Evolutionary conservation across 129 eudicot species (phyloP), one percentile per base, ranked within the genome.

Genomic region (Artemisia tridentata): DNA sequence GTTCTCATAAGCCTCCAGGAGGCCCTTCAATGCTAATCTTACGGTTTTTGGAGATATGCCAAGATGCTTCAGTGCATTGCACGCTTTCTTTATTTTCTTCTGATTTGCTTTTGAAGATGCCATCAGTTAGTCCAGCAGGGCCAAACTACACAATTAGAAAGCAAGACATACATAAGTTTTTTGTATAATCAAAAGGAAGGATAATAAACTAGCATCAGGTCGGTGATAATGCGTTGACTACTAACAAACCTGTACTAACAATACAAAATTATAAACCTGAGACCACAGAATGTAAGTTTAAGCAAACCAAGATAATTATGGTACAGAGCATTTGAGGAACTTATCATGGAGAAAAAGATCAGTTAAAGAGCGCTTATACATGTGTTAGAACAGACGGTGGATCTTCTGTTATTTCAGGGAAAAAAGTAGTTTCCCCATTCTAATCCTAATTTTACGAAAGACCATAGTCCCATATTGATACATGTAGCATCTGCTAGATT

Each of bases 11-110:
- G 72, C 55, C 55, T 66, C 29, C 58, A 87, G 60, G 4, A 87
- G 83, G 27, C 43, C 46, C 31, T 79, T 84, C 73, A 84, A 68
- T n/a, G 84, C 60, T 11, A 85, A 80, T 49, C 69, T 71, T 52
- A 84, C 89, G 3, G 59, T 58, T 71, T 34, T 54, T 67, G 27
- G 67, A 20, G 80, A 27, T 74, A 79, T 67, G 65, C 84, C 89
- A 14, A 72, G 69, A 47, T 3, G 46, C 61, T 79, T 79, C 89
- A 87, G 79, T 52, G 89, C 89, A 65, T 83, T 72, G 65, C 69
- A 83, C 48, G 91, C 91, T 78, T 78, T 83, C 2, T 41, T 38
- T 45, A 11, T 14, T 50, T 64, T 83, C 21, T 8, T 23, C 11
- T 7, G 21, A 31, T 41, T 51, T 15, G 23, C 27, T 74, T 21